Evolutionary conservation across 768 basidiomycete genomes (phyloP), one percentile per base, ranked within the genome.

Genomic region (Lanmaoa rubissima): DNA sequence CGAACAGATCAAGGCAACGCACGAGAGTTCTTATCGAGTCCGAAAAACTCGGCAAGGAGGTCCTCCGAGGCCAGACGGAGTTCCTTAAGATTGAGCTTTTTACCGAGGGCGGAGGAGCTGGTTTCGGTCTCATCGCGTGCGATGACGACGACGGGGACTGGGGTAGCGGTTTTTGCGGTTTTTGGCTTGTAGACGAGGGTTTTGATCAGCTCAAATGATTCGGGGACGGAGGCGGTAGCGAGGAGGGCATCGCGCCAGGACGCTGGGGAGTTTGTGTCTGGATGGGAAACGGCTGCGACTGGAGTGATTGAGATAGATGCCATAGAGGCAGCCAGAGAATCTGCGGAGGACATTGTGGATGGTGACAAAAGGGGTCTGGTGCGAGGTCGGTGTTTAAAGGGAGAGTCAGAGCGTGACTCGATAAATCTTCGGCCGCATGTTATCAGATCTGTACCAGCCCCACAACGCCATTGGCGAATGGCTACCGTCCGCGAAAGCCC

Each of bases 131-230:
- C 79, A 66, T 96, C 93, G 65, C 84, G 79, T 11, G 92, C 91
- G 70, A 98, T 82, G 57, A 95, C 87, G 61, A 98, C 80, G 55
- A 98, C 85, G 9, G 94, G 94, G 51, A 92, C 81, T 2, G 92
- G 85, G 32, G 81, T 83, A 8, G 90, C 91, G 0, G 84, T 82
- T 72, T 97, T 97, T n/a, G 94, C 88, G 3, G 94, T 93, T 74
- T 95, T 95, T 34, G 94, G 94, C 70, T 98, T 98, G 86, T 92
- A 96, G 54, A 96, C 87, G 63, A 95, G 86, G 47, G 89, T 90
- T 73, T 94, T 94, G 70, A 90, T 81, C 64, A 92, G 79, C 70
- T 90, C 83, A 66, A 87, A 90, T 16, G 78, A 76, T 46, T 74
- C 75, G 1, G 87, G 86, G 24, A 79, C 75, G 13, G 79, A 74